Evolutionary conservation across 2,329 filamentous ascomycete genomes (phyloP), one percentile per base, ranked within the genome.

Genomic region (Stenocarpella maydis): DNA sequence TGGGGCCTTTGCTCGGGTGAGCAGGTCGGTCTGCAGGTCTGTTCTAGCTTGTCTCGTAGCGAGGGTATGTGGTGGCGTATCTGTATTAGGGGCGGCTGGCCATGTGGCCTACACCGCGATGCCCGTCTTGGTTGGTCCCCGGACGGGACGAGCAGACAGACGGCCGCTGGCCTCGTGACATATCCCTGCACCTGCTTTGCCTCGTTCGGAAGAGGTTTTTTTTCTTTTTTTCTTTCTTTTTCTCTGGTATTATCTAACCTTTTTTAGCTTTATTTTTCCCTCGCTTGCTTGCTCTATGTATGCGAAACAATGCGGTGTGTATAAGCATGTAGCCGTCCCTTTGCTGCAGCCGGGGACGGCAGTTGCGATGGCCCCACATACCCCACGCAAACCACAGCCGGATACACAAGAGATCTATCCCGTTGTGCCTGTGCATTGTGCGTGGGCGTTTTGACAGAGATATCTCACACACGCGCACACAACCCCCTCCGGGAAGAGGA

Each of bases 261-360:
- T 7, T 37, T 37, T 37, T 7, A 2, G 2, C 6, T 5, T 31
- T 53, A 15, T 31, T n/a, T 1, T 4, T 31, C 8, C 21, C 4
- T 34, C 31, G n/a, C n/a, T 19, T 6, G 28, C 28, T 15, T 28
- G 7, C n/a, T 52, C 28, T 34, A 17, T 1, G 12, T 6, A 17
- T 4, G 15, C 53, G 21, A 7, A 7, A 55, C 34, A 37, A 58
- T 43, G 54, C 54, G 54, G 37, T 58, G 54, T 26, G 37, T 58
- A 28, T 26, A 52, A 31, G 52, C 19, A 6, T 37, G 52, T 58
- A n/a, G 54, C 54, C 37, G 37, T 58, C 54, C 54, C 8, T 19
- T 28, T 43, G 54, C 54, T 58, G 37, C 54, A 43, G 28, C 54
- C n/a, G 6, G 37, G 54, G 54, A 37, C 54, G 54, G 54, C 54